Base-by-base conservation (phyloP, 2,329 filamentous ascomycete species). In the Colletotrichum nymphaeae region DNA sequence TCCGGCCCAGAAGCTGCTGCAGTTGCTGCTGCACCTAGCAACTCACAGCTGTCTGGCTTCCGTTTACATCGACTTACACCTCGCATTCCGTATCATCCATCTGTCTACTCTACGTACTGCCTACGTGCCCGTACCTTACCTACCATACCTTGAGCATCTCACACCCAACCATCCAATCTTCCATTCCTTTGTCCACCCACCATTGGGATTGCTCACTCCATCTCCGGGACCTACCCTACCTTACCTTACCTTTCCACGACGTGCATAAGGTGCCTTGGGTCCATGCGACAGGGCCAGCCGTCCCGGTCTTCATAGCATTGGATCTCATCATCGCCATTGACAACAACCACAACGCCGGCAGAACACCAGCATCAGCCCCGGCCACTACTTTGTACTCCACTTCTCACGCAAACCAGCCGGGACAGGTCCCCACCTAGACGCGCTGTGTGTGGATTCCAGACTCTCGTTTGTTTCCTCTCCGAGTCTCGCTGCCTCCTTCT, bases 341-440 rank as follows among this genome's bases (percentile, higher is more conserved):
- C 32, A 65, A 26, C 32, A 35, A 30, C 66, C 30, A 32, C 52
- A 30, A 49, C 46, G 32, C 26, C 55, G 26, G 53, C 63, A 26
- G 24, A 55, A 53, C 46, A 55, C 46, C 46, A 64, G 12, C 46
- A 64, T n/a, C 46, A 49, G 42, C 37, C 19, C 59, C 58, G 46
- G 52, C 35, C 59, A 8, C 30, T 19, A 49, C 32, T 35, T 35
- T 12, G 32, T 35, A 35, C 67, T 70, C 62, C 67, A 66, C 62
- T 53, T 37, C n/a, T 64, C 28, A 59, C 55, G 55, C 67, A 59
- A 70, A 66, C 46, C 42, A 66, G 57, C 67, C 67, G 53, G 60
- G 55, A 53, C 28, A 22, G 16, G 28, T 24, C 42, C 56, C 56
- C 65, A 67, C 56, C 28, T 32, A 14, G n/a, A 57, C 63, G 42